Percentiles rank a stretch among this genome's conserved stretches.
Evolutionary conservation across 2,329 filamentous ascomycete genomes (phyloP).

Genomic region (Microdochium nivale): DNA sequence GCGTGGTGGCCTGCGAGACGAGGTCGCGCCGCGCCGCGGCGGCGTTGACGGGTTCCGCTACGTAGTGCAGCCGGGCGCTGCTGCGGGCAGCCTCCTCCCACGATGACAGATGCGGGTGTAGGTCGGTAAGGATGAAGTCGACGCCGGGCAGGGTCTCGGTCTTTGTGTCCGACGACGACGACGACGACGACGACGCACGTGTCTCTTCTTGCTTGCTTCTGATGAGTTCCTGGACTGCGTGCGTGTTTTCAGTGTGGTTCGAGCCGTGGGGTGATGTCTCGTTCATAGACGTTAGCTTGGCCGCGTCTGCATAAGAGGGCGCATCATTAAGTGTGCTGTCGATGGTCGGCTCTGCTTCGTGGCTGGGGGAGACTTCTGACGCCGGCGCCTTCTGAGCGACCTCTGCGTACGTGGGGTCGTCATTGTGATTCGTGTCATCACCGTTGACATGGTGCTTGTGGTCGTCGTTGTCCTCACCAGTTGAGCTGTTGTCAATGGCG

Average conservation of each 20-base stretch:
- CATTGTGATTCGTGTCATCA: neutral
- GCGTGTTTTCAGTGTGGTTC: too few relatives aligned
- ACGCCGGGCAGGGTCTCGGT: constrained; percentile 21
- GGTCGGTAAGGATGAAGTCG: constrained; percentile 56
- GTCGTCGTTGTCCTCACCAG: neutral
- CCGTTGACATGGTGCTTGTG: neutral
- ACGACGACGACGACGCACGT: neutral
- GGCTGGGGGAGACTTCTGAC: neutral
- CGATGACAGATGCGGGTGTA: constrained; percentile 53
- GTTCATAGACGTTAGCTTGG: constrained; percentile 5
- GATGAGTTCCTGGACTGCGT: neutral
- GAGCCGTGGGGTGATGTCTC: too few relatives aligned
- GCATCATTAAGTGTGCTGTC: constrained; percentile 4
- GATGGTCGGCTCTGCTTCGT: neutral
- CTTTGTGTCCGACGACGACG: constrained; percentile 1
- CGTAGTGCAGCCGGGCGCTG: constrained; percentile 49
- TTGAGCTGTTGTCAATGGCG: constrained; percentile 2
- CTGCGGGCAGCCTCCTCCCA: constrained; percentile 46
- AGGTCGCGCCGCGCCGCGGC: constrained; percentile 45
- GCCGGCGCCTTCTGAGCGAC: neutral
- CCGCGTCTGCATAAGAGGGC: constrained; percentile 13
- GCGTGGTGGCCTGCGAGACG: constrained; percentile 18
- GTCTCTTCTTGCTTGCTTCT: neutral
- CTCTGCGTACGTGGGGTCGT: neutral
- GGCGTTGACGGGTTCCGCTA: constrained; percentile 56